Conservation (phyloP, 768 basidiomycete species). For the Pholiota conissans region DNA sequence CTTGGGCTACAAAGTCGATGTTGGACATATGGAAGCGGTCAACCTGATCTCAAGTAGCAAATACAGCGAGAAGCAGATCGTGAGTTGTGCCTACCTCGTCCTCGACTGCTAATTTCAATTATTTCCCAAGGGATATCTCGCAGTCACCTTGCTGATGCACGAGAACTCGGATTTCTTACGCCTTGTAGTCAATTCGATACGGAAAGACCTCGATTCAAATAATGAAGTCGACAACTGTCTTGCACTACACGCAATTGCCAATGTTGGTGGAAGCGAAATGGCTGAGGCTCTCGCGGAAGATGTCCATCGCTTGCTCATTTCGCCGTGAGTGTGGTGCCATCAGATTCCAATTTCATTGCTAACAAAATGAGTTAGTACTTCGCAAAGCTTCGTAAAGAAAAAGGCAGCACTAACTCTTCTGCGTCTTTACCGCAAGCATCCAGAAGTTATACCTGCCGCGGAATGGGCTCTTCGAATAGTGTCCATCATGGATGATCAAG, state of each 20-base stretch:
- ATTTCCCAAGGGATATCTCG: slow-evolving; percentile 83
- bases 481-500: slow-evolving; percentile 92
- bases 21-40: slow-evolving; percentile 99
- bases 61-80: slow-evolving; percentile 99
- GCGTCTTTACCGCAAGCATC: slow-evolving; percentile 93
- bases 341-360: neutral
- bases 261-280: slow-evolving; percentile 98
- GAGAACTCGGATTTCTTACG: slow-evolving; percentile 98
- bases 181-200: slow-evolving; percentile 96
- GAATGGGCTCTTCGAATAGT: slow-evolving; percentile 97
- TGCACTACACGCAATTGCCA: slow-evolving; percentile 96
- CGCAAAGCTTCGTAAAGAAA: slow-evolving; percentile 95
- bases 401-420: slow-evolving; percentile 95
- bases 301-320: slow-evolving; percentile 92
- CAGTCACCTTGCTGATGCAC: slow-evolving; percentile 96
- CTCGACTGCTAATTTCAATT: slow-evolving; percentile 12
- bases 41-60: slow-evolving; percentile 95
- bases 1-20: slow-evolving; percentile 97
- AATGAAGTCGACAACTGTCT: slow-evolving; percentile 96
- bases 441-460: slow-evolving; percentile 86
- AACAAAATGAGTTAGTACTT: slow-evolving; percentile 61
- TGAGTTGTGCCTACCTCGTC: slow-evolving; percentile 37
- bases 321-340: slow-evolving; percentile 60
- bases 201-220: slow-evolving; percentile 94
- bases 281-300: slow-evolving; percentile 93